A percentile compares a stretch with the other conserved stretches of the same genome.
Conservation (phyloP, 1,139 yeast species). For the Protomyces lactucae-debilis region DNA sequence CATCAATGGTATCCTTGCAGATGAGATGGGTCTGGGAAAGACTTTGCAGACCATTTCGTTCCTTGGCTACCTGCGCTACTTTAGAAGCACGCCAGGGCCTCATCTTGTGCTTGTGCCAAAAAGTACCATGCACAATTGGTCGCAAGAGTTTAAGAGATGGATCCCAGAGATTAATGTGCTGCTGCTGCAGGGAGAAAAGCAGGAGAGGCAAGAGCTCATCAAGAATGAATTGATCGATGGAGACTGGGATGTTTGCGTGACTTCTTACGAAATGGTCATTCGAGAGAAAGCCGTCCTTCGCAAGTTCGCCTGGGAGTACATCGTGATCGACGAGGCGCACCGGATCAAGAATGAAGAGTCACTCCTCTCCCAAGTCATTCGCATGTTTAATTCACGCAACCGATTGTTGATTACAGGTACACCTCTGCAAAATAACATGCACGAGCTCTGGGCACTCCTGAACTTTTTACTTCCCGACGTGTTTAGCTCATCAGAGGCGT, state of each 20-base stretch:
- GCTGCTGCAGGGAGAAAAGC: conserved; percentile 83
- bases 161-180: conserved; percentile 90
- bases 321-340: conserved; percentile 94
- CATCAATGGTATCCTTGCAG: conserved; percentile 95
- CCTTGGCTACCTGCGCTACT: conserved; percentile 76
- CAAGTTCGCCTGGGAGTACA: conserved; percentile 87
- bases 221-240: conserved; percentile 58
- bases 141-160: conserved; percentile 89
- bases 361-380: conserved; percentile 79
- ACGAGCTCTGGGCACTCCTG: conserved; percentile 90
- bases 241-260: conserved; percentile 80
- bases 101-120: conserved; percentile 90
- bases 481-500: conserved; percentile 81
- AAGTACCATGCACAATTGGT: conserved; percentile 92
- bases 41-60: conserved; percentile 95
- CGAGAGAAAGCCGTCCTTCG: conserved; percentile 76
- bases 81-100: conserved; percentile 79
- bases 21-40: conserved; percentile 98
- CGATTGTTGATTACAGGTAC: conserved; percentile 90
- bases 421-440: conserved; percentile 88
- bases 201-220: conserved; percentile 59
- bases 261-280: conserved; percentile 89
- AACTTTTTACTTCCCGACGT: conserved; percentile 91
- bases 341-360: conserved; percentile 92
- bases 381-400: conserved; percentile 78